Percentiles rank a stretch among this genome's conserved stretches.
phyloP scores from a whole-genome alignment of 768 basidiomycete genomes.

The Pulveroboletus sp. region DNA sequence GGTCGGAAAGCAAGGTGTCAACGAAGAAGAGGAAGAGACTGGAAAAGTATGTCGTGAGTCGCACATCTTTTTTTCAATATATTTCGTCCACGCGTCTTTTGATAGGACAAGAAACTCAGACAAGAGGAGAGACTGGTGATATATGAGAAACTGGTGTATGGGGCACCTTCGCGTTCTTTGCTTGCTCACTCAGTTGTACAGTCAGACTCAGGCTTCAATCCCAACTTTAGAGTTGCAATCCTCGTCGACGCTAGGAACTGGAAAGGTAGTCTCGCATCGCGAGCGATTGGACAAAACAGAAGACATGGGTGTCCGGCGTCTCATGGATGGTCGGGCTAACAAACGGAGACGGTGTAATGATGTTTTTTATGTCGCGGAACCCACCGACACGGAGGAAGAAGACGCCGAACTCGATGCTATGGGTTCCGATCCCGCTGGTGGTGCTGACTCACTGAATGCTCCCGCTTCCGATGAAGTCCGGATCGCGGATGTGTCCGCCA shows the following conservation, averaged over 20 bases:
- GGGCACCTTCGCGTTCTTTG: constrained; percentile 18
- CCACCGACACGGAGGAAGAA: constrained; percentile 31
- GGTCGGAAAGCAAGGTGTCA: constrained; percentile 69
- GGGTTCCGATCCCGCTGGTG: constrained; percentile 16
- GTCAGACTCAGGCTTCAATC: constrained; percentile 72
- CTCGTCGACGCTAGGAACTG: constrained; percentile 81
- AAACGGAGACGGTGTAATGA: constrained; percentile 48
- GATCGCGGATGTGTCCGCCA: constrained; percentile 15
- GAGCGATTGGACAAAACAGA: constrained; percentile 57
- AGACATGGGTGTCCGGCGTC: constrained; percentile 53
- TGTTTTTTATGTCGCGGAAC: constrained; percentile 6
- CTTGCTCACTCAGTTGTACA: constrained; percentile 32
- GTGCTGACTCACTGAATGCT: constrained; percentile 8
- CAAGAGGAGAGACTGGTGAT: constrained; percentile 79
- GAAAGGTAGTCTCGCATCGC: constrained; percentile 56
- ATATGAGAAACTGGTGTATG: constrained; percentile 77
- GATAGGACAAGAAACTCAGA: constrained; percentile 85
- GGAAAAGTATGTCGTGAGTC: constrained; percentile 85
- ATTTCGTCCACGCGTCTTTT: background rate
- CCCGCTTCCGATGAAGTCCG: constrained; percentile 1
- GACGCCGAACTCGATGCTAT: constrained; percentile 32
- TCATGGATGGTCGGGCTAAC: constrained; percentile 44
- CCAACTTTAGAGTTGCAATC: constrained; percentile 63
- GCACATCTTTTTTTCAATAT: background rate
- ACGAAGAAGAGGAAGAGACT: constrained; percentile 84